These are phyloP conservation scores for Crassisporium funariophilum DNA, from an alignment of 768 basidiomycete genomes.

Conservation along the genomic window DNA sequence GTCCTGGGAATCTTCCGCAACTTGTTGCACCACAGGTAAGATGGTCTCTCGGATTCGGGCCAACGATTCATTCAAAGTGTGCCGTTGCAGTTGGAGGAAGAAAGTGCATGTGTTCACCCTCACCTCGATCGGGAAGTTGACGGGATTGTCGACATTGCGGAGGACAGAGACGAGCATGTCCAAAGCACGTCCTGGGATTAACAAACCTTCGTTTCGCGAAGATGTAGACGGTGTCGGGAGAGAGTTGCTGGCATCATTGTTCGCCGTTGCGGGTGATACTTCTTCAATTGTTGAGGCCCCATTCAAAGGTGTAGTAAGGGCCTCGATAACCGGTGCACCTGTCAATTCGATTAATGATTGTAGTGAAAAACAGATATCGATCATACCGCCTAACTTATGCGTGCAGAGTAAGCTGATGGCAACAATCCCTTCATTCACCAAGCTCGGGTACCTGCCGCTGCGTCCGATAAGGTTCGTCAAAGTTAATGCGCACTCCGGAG, in stretches of 20 bases:
- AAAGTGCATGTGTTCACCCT: slow-evolving; percentile 77
- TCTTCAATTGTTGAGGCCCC: slow-evolving; percentile 33
- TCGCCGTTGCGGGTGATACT: slow-evolving; percentile 41
- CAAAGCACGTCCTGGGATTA: slow-evolving; percentile 56
- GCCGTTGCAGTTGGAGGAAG: slow-evolving; percentile 61
- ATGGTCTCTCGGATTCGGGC: slow-evolving; percentile 52
- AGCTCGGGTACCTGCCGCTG: slow-evolving; percentile 77
- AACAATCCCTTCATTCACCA: slow-evolving; percentile 89
- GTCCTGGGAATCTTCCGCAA: slow-evolving; percentile 41
- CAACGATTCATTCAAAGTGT: slow-evolving; percentile 50
- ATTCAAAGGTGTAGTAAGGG: slow-evolving; percentile 50
- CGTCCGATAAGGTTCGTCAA: slow-evolving; percentile 73
- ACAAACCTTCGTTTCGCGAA: slow-evolving; percentile 38
- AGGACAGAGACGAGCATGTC: slow-evolving; percentile 71
- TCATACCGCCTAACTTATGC: slow-evolving; percentile 62
- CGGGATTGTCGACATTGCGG: slow-evolving; percentile 54
- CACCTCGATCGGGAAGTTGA: slow-evolving; percentile 72
- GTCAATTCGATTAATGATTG: slow-evolving; percentile 1
- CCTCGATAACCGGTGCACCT: slow-evolving; percentile 67
- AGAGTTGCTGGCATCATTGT: slow-evolving; percentile 50
- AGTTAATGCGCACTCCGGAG: slow-evolving; percentile 55
- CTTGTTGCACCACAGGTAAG: slow-evolving; percentile 51
- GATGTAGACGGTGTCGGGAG: slow-evolving; percentile 47
- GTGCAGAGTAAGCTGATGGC: slow-evolving; percentile 79
- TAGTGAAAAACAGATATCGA: too few species aligned